Conservation (phyloP, 768 basidiomycete species). For the Auricularia heimuer region DNA sequence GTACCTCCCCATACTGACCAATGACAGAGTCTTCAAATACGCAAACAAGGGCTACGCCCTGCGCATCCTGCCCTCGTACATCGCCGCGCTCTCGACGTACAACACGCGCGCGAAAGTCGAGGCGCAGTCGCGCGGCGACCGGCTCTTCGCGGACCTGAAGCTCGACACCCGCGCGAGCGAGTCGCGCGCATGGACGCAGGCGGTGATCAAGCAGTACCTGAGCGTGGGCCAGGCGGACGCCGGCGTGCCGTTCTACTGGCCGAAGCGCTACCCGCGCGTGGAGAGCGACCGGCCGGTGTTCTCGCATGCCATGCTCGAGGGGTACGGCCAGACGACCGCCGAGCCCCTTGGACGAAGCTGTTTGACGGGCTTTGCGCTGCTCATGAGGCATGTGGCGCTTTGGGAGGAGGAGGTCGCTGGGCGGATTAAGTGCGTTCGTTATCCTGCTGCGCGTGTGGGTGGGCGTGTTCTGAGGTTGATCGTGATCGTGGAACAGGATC, state of each 20-base stretch:
- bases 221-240: background rate
- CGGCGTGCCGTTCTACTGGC: background rate
- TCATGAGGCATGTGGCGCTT: slow-evolving; percentile 11
- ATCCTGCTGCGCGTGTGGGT: too few relatives aligned
- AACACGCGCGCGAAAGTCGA: background rate
- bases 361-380: slow-evolving; percentile 7
- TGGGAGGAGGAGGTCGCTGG: slow-evolving; percentile 8
- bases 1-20: too few relatives aligned
- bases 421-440: background rate
- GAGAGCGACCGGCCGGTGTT: background rate
- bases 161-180: background rate
- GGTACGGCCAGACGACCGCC: background rate
- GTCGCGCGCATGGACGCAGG: background rate
- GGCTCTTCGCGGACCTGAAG: background rate
- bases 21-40: slow-evolving; percentile 11
- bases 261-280: background rate
- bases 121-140: background rate
- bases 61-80: slow-evolving; percentile 9
- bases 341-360: slow-evolving; percentile 8
- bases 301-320: slow-evolving; percentile 7
- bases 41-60: slow-evolving; percentile 11
- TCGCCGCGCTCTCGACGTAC: slow-evolving; percentile 3
- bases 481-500: background rate
- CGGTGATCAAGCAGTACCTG: background rate
- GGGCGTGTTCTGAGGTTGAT: background rate